A percentile compares a stretch with the other conserved stretches of the same genome.
Conservation (phyloP, 352 stramenopile species). For the Phytophthora vignae region DNA sequence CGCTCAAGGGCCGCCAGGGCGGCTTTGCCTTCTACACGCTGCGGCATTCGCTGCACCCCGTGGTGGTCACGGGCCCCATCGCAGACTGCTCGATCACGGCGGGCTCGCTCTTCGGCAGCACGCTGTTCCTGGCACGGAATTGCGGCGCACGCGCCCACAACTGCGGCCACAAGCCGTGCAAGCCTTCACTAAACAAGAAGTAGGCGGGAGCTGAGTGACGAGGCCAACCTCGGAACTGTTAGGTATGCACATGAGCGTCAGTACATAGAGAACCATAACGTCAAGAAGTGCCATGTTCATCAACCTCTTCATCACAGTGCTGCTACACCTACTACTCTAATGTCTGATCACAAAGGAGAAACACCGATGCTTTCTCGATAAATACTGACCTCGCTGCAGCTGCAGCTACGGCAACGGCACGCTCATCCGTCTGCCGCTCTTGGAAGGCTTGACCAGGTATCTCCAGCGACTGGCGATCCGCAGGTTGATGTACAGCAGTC, state of each 20-base stretch:
- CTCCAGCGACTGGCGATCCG: conserved; percentile 75
- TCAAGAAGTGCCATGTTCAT: conserved; percentile 29
- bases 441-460: conserved; percentile 72
- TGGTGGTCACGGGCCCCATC: conserved; percentile 86
- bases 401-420: conserved; percentile 26
- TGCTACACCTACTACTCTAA: background rate
- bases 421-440: conserved; percentile 30
- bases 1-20: conserved; percentile 72
- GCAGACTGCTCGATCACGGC: conserved; percentile 79
- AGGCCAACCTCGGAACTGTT: background rate
- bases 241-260: conserved; percentile 15
- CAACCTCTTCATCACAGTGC: background rate
- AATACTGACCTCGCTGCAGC: conserved; percentile 17
- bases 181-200: conserved; percentile 29
- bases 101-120: conserved; percentile 80
- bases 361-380: conserved; percentile 3
- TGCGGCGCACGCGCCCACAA: conserved; percentile 62
- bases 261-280: conserved; percentile 37
- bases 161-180: conserved; percentile 34
- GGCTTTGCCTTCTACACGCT: conserved; percentile 84
- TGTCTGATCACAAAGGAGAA: background rate
- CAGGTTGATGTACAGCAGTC: conserved; percentile 74
- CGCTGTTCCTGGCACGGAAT: conserved; percentile 75
- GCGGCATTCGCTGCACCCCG: conserved; percentile 74
- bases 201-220: conserved; percentile 9